Evolutionary conservation across 2,329 filamentous ascomycete species (phyloP), one percentile per base, ranked within the genome.

Genomic region (Nannizziopsis barbatae): DNA sequence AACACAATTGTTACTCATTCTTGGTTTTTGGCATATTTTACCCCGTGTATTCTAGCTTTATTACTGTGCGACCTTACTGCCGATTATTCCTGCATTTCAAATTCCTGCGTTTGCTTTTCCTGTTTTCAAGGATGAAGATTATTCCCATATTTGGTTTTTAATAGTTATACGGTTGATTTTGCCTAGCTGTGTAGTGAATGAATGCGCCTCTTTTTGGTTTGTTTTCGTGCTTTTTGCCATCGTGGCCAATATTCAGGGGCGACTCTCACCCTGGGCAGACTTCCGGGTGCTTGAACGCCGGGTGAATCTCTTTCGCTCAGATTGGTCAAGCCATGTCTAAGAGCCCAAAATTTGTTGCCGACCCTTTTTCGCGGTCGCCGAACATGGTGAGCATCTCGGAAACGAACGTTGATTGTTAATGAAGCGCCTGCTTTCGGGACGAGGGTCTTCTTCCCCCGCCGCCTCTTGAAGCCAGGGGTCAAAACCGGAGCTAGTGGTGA

Each of bases 31-130:
- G 11, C 33, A 15, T 36, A 47, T 47, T 47, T 35, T 37, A 32
- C n/a, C 45, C 30, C 30, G 36, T 47, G 45, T 47, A 47, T 47
- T 47, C 37, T 47, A 47, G 37, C 27, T 47, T 36, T 47, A 41
- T 27, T 15, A 47, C 37, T 47, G 45, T 32, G 35, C 44, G 12
- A 14, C 32, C n/a, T 17, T n/a, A 14, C 14, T 17, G 14, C 12
- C 39, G 38, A 32, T 46, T 20, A 30, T 17, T 35, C 14, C 10
- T 46, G 44, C 44, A 46, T 46, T 37, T 32, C 27, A 22, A 31
- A 17, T 11, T 14, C 38, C 9, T 18, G 35, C n/a, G 36, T 30
- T 40, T 32, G 22, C 9, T 17, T 10, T 39, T 17, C 9, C 10
- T 12, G 10, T 30, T 46, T 32, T 40, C 17, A 8, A 17, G 15